Evolutionary conservation across 495 filamentous ascomycete species (phyloP).

Genomic region (Chaetomium tenue): DNA sequence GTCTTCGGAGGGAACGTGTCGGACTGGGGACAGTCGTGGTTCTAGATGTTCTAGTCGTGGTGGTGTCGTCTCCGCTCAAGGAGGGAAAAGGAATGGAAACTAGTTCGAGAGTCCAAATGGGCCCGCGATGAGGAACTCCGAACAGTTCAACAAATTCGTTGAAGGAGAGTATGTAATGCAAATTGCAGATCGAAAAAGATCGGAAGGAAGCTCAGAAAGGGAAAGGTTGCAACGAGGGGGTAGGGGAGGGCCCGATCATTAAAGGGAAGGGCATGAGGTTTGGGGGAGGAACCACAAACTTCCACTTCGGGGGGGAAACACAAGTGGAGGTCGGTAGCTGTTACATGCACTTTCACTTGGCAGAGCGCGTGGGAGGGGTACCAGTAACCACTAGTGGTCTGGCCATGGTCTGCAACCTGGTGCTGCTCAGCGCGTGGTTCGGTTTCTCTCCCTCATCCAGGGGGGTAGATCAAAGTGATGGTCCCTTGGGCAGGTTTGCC

Average conservation of each 20-base stretch:
- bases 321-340: not conserved
- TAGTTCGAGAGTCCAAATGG: constrained; percentile 26
- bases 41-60: not conserved
- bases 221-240: constrained; percentile 23
- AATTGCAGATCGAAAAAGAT: constrained; percentile 17
- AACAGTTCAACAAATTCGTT: constrained; percentile 26
- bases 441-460: constrained; percentile 1
- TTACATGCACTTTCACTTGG: not conserved
- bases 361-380: not conserved
- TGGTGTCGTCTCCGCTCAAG: constrained; percentile 7
- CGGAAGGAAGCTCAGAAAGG: constrained; percentile 20
- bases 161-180: constrained; percentile 29
- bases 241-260: constrained; percentile 18
- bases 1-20: constrained; percentile 14
- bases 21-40: not conserved
- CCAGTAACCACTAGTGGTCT: not conserved
- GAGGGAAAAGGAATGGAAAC: constrained; percentile 28
- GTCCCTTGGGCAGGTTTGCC: constrained; percentile 4
- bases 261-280: constrained; percentile 20
- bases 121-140: constrained; percentile 30
- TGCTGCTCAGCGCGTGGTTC: constrained; percentile 1
- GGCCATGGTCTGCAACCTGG: not conserved
- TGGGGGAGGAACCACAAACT: constrained; percentile 9
- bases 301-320: not conserved
- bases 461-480: not conserved